Conservation (phyloP, 768 basidiomycete species). For the Coprinopsis strossmayeri region DNA sequence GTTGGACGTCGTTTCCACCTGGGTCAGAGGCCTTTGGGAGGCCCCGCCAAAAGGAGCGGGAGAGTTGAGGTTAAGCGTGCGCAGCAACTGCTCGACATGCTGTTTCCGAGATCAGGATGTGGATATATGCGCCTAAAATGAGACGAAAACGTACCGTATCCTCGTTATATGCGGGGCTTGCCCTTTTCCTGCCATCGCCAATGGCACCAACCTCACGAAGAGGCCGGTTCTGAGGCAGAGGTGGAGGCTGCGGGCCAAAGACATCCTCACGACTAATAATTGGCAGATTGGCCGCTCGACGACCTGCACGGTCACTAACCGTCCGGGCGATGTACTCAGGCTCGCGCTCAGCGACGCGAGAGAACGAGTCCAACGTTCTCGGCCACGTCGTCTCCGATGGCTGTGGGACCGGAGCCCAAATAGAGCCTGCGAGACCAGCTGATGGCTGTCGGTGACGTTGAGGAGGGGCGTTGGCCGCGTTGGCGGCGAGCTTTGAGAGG, state of each 20-base stretch:
- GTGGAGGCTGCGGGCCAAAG: constrained; percentile 49
- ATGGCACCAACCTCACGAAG: constrained; percentile 61
- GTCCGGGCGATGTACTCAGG: constrained; percentile 17
- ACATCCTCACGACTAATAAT: constrained; percentile 51
- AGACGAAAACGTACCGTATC: constrained; percentile 37
- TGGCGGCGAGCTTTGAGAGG: constrained; percentile 35
- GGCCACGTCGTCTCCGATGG: constrained; percentile 65
- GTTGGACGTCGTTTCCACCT: constrained; percentile 39
- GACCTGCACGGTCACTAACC: constrained; percentile 16
- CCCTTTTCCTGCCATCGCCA: constrained; percentile 72
- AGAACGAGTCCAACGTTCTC: constrained; percentile 54
- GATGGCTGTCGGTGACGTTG: constrained; percentile 29
- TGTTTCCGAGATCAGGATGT: constrained; percentile 24
- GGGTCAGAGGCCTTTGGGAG: constrained; percentile 27
- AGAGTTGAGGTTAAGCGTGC: constrained; percentile 74
- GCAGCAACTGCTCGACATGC: constrained; percentile 78
- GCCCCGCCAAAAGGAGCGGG: constrained; percentile 48
- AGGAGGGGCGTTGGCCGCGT: constrained; percentile 33
- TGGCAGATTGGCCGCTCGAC: constrained; percentile 19
- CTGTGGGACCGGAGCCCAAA: constrained; percentile 82
- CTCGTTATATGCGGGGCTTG: constrained; percentile 43
- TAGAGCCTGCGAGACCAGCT: constrained; percentile 46
- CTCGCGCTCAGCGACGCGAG: constrained; percentile 41
- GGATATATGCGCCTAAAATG: constrained; percentile 17
- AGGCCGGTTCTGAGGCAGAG: constrained; percentile 12